Conservation (phyloP, 257 asterid species). For the Solanum dulcamara region DNA sequence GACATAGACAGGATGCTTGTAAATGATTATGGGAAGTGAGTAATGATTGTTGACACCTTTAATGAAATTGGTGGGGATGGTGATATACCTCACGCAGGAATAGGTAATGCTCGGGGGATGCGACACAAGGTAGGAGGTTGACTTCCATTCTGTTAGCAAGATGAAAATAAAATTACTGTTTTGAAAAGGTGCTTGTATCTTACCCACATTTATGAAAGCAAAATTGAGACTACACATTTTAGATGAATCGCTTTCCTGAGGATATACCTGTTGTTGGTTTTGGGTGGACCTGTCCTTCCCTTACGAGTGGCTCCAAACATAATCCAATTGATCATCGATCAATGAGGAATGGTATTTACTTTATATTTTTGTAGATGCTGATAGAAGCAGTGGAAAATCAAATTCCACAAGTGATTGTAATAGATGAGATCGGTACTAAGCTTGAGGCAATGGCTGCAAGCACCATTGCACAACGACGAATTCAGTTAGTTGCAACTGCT, state of each 20-base stretch:
- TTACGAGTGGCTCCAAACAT: not conserved
- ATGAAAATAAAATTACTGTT: not conserved
- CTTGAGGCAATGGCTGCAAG: conserved; percentile 98
- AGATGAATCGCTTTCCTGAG: not conserved
- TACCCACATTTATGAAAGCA: not conserved
- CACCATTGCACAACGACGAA: conserved; percentile 98
- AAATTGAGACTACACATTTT: not conserved
- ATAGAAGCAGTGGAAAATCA: conserved; percentile 99
- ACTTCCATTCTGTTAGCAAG: not conserved
- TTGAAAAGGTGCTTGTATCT: not conserved
- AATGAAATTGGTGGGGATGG: conserved; percentile 99
- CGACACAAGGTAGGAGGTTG: conserved; percentile 68
- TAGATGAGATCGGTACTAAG: conserved; percentile 93
- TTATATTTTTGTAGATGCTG: conserved; percentile 45
- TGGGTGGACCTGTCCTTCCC: not conserved
- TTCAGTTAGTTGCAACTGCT: conserved; percentile 98
- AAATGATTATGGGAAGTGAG: conserved; percentile 76
- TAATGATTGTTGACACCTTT: conserved; percentile 97
- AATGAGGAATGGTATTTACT: not conserved
- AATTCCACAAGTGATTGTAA: conserved; percentile 97
- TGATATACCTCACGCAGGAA: conserved; percentile 91
- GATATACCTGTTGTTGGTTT: not conserved
- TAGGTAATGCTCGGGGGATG: conserved; percentile 94
- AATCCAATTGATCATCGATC: not conserved
- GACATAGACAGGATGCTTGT: conserved; percentile 98